Conservation (phyloP, 23 red algal species). For the Gracilaria caudata region DNA sequence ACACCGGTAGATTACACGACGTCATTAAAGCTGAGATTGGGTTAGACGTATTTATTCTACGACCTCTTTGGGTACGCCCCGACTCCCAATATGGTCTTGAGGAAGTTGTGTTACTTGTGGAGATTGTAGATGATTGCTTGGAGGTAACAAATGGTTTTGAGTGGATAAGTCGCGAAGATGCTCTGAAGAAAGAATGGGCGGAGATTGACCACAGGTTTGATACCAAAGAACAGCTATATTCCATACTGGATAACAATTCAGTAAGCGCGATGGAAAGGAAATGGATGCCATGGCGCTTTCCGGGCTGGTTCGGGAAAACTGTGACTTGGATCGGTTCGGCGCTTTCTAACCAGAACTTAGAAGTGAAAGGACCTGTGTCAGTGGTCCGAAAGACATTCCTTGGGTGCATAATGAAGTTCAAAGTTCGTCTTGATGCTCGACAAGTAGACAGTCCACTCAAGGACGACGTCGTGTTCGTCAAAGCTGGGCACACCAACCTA, state of each 20-base stretch:
- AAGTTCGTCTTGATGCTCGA: not conserved
- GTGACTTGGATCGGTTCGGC: not conserved
- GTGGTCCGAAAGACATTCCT: not conserved
- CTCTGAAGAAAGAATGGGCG: not conserved
- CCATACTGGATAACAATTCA: not conserved
- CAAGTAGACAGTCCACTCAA: not conserved
- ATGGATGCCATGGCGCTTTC: not conserved
- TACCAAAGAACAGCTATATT: not conserved
- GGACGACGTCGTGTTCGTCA: not conserved
- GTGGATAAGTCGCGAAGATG: conserved; percentile 1
- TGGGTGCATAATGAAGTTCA: not conserved
- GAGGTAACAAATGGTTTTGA: not conserved
- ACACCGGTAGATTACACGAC: not conserved
- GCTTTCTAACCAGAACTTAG: not conserved
- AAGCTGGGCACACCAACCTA: not conserved
- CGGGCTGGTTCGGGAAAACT: not conserved
- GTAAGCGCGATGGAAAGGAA: not conserved
- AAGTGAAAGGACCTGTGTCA: not conserved
- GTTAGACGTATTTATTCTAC: not conserved
- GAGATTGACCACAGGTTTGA: not conserved
- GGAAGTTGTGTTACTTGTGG: conserved; percentile 8
- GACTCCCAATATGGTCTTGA: not conserved
- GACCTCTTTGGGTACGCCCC: conserved; percentile 14
- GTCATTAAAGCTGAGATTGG: not conserved
- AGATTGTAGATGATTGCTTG: not conserved